Percentiles rank a stretch among this genome's conserved stretches.
phyloP scores from a whole-genome alignment of 768 basidiomycete genomes.

The Mrakia gelida region DNA sequence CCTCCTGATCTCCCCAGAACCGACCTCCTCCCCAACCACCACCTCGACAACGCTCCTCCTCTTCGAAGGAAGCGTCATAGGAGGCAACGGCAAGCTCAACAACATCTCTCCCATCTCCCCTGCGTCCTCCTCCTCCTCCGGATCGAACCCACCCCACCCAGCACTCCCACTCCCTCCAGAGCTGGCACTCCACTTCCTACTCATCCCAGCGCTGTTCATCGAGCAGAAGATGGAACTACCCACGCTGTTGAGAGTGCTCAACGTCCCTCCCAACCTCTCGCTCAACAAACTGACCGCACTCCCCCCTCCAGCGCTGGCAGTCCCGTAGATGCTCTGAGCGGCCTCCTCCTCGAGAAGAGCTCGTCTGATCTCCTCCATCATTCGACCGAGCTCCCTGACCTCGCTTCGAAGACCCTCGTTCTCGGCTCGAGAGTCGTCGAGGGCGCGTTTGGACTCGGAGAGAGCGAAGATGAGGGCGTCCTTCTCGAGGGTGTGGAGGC shows the following conservation, averaged over 20 bases:
- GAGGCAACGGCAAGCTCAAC: neutral
- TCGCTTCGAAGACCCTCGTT: neutral
- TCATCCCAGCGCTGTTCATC: neutral
- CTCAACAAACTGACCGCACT: neutral
- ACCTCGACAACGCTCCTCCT: neutral
- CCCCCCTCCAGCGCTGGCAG: neutral
- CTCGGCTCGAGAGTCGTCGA: neutral
- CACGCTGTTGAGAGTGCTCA: neutral
- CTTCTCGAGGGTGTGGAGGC: neutral
- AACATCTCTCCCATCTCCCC: conserved; percentile 2
- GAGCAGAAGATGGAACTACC: neutral
- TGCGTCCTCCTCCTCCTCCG: neutral
- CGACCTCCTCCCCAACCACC: neutral
- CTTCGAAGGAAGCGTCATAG: neutral
- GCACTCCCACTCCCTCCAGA: neutral
- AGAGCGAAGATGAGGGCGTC: conserved; percentile 21
- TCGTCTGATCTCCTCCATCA: neutral
- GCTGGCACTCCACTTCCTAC: neutral
- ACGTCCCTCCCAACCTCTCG: neutral
- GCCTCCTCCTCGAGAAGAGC: neutral
- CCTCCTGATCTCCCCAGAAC: neutral
- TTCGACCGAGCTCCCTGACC: neutral
- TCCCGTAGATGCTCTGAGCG: neutral
- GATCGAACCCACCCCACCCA: neutral
- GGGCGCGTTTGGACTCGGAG: neutral